A percentile compares a stretch with the other conserved stretches of the same genome.
phyloP scores from a whole-genome alignment of 1,284 basidiomycete genomes.

The Trametes versicolor region DNA sequence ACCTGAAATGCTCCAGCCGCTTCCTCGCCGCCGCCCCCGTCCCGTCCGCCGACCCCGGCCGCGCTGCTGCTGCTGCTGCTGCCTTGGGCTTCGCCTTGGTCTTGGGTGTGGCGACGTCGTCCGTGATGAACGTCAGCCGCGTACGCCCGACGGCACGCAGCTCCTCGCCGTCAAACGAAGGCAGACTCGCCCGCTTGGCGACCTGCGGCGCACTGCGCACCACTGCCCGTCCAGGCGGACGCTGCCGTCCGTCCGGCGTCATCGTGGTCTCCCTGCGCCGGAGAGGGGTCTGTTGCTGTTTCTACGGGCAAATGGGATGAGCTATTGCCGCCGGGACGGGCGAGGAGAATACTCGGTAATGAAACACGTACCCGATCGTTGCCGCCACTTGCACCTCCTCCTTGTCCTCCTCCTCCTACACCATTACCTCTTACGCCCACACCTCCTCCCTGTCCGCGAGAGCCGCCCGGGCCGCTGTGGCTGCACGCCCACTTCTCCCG shows the following conservation, averaged over 20 bases:
- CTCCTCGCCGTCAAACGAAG: conserved; percentile 33
- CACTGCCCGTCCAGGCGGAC: conserved; percentile 33
- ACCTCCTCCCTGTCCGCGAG: conserved; percentile 3
- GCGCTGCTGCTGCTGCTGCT: conserved; percentile 24
- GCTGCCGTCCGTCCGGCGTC: conserved; percentile 53
- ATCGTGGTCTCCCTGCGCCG: conserved; percentile 58
- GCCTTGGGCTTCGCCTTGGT: conserved; percentile 30
- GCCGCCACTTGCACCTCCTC: conserved; percentile 9
- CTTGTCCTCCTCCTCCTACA: not conserved
- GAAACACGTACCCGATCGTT: conserved; percentile 40
- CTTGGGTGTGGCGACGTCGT: conserved; percentile 27
- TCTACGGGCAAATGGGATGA: conserved; percentile 10
- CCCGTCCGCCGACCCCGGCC: conserved; percentile 32
- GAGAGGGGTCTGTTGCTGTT: conserved; percentile 38
- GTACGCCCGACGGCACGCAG: conserved; percentile 38
- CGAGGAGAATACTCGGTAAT: conserved; percentile 33
- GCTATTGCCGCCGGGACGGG: conserved; percentile 17
- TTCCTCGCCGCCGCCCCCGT: conserved; percentile 17
- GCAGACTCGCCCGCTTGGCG: conserved; percentile 33
- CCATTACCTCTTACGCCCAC: not conserved
- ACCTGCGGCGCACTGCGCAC: conserved; percentile 32
- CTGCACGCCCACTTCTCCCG: conserved; percentile 60
- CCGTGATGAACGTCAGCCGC: conserved; percentile 35
- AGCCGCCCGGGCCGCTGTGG: conserved; percentile 31
- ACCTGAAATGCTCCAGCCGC: conserved; percentile 46